A percentile compares a stretch with the other conserved stretches of the same genome.
These are phyloP conservation scores for Hibiscus trionum DNA, from an alignment of 345 rosid genomes.

Conservation along the genomic window DNA sequence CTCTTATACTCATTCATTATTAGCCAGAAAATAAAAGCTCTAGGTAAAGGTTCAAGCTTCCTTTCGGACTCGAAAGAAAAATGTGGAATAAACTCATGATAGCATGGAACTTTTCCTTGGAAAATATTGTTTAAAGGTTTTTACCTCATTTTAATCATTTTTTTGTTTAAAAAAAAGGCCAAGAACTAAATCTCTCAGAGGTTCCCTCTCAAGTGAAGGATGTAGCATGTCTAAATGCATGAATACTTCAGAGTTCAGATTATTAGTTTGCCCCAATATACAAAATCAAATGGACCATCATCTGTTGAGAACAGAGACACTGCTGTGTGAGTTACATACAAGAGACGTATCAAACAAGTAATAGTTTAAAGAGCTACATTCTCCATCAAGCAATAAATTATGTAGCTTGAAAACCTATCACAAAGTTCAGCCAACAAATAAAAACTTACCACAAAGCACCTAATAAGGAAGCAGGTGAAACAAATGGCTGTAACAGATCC, in stretches of 20 bases:
- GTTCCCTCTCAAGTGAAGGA: neutral
- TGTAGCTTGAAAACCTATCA: constrained; percentile 1
- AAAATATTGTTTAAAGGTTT: neutral
- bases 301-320: neutral
- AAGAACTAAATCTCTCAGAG: neutral
- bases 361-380: neutral
- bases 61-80: neutral
- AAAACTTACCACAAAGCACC: constrained; percentile 81
- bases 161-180: too few relatives aligned
- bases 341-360: neutral
- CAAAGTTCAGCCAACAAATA: neutral
- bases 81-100: neutral
- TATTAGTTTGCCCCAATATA: neutral
- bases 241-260: neutral
- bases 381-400: neutral
- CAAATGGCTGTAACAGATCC: constrained; percentile 98
- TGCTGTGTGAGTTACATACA: neutral
- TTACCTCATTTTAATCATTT: neutral
- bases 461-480: constrained; percentile 89
- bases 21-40: neutral
- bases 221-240: neutral
- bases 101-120: neutral
- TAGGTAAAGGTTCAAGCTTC: neutral
- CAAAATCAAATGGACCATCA: neutral
- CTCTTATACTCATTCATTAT: neutral